Evolutionary conservation across 2,329 filamentous ascomycete genomes (phyloP).

Genomic region (Teratosphaeria pseudoeucalypti): DNA sequence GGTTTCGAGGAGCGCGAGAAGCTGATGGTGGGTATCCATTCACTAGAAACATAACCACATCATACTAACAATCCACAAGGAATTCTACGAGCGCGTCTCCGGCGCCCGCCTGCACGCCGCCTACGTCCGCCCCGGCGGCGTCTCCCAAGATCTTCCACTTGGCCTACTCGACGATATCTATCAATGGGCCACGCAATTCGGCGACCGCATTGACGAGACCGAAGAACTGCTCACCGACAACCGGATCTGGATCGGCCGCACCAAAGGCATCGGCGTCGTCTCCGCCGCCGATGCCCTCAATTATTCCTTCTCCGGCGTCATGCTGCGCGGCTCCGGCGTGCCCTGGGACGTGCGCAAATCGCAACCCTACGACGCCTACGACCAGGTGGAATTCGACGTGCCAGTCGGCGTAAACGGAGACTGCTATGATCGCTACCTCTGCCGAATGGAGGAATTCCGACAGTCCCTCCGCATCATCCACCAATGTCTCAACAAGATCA

Average conservation of each 20-base stretch:
- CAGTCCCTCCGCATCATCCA: constrained; percentile 97
- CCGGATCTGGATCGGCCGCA: constrained; percentile 92
- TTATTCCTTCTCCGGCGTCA: constrained; percentile 92
- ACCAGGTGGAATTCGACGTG: constrained; percentile 95
- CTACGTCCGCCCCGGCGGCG: constrained; percentile 92
- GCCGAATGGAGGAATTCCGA: constrained; percentile 99
- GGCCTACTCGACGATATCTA: constrained; percentile 98
- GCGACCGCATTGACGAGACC: constrained; percentile 95
- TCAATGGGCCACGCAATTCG: constrained; percentile 98
- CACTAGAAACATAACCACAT: background rate
- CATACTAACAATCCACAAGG: constrained; percentile 42
- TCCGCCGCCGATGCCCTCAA: constrained; percentile 89
- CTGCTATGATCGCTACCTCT: constrained; percentile 98
- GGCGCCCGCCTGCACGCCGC: constrained; percentile 94
- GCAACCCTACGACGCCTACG: constrained; percentile 94
- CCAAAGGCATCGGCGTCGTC: constrained; percentile 84
- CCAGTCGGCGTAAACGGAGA: constrained; percentile 94
- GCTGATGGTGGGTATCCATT: constrained; percentile 68
- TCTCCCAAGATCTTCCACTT: constrained; percentile 86
- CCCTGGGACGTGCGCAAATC: constrained; percentile 96
- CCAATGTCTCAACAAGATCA: constrained; percentile 99
- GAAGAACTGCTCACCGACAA: constrained; percentile 98
- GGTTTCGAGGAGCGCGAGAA: constrained; percentile 99
- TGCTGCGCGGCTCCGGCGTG: constrained; percentile 92
- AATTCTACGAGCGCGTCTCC: constrained; percentile 99